phyloP scores from a whole-genome alignment of 192 early-diverging fungal genomes.

The Coemansia asiatica region DNA sequence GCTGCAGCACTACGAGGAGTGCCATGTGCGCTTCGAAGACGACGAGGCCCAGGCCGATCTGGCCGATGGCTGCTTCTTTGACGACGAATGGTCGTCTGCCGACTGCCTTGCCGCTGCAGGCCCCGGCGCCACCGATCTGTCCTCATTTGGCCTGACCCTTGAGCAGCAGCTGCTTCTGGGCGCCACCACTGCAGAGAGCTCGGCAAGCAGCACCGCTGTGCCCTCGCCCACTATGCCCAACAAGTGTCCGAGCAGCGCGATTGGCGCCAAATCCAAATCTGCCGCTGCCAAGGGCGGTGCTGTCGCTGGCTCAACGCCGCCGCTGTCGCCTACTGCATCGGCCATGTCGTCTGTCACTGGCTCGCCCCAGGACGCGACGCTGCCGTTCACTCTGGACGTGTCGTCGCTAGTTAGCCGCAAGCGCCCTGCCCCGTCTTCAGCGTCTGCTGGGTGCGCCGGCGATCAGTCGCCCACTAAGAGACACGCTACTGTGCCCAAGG shows the following conservation, averaged over 20 bases:
- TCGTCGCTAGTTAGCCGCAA: constrained; percentile 41
- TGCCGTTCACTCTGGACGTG: constrained; percentile 31
- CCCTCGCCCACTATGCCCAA: constrained; percentile 31
- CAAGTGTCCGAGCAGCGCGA: constrained; percentile 12
- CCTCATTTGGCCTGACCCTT: constrained; percentile 42
- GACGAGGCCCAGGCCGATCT: constrained; percentile 65
- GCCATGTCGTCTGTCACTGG: constrained; percentile 46
- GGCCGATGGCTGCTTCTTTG: constrained; percentile 49
- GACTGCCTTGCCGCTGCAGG: constrained; percentile 24
- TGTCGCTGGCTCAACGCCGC: constrained; percentile 19
- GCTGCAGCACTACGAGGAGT: constrained; percentile 95
- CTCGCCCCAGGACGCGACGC: constrained; percentile 43
- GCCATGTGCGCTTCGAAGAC: constrained; percentile 84
- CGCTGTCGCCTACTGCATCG: constrained; percentile 44
- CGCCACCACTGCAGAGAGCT: constrained; percentile 31
- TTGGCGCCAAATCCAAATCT: constrained; percentile 9
- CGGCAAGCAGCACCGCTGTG: constrained; percentile 27
- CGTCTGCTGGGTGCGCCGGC: constrained; percentile 4
- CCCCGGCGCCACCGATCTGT: constrained; percentile 26
- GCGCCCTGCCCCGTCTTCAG: constrained; percentile 31
- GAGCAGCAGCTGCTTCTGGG: constrained; percentile 51
- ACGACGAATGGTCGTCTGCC: constrained; percentile 50
- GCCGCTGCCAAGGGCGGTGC: constrained; percentile 5
- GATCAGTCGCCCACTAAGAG: constrained; percentile 29
- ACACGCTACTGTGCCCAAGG: constrained; percentile 22